These are phyloP conservation scores for Mrakia gelida DNA, from an alignment of 768 basidiomycete species.

Conservation along the genomic window DNA sequence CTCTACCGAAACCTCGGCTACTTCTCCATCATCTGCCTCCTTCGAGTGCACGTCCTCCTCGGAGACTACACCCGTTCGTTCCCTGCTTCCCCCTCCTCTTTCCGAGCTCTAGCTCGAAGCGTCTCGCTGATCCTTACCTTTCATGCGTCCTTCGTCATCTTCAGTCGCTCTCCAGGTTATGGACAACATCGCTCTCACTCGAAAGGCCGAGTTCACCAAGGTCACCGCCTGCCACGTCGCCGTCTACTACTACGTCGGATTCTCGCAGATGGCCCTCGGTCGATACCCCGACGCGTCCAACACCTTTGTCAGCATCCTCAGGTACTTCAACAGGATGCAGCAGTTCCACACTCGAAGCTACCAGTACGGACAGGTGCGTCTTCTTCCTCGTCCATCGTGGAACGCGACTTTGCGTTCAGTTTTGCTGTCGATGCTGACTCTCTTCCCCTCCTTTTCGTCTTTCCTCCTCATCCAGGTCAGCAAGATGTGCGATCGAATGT, in stretches of 20 bases:
- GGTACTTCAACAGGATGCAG: slow-evolving; percentile 92
- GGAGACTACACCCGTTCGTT: slow-evolving; percentile 60
- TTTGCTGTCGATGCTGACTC: background rate
- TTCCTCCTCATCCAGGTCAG: slow-evolving; percentile 60
- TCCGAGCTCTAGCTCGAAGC: too few relatives aligned
- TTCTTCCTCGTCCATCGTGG: background rate
- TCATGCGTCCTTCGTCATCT: too few relatives aligned
- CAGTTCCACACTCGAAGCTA: slow-evolving; percentile 95
- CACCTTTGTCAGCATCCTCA: slow-evolving; percentile 83
- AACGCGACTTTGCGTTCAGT: background rate
- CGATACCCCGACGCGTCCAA: slow-evolving; percentile 94
- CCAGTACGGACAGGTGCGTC: slow-evolving; percentile 81
- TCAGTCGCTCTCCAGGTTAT: slow-evolving; percentile 90
- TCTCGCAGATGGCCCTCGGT: slow-evolving; percentile 92
- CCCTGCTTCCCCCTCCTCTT: background rate
- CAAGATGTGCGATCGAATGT: slow-evolving; percentile 97
- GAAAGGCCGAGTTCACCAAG: slow-evolving; percentile 54
- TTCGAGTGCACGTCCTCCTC: slow-evolving; percentile 91
- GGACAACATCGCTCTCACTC: slow-evolving; percentile 83
- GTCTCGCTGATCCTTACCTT: background rate
- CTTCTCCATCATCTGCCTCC: slow-evolving; percentile 89
- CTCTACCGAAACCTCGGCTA: slow-evolving; percentile 94
- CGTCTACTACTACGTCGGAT: slow-evolving; percentile 77
- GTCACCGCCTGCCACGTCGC: slow-evolving; percentile 42
- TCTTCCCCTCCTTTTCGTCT: slow-evolving; percentile 3